Percentiles rank a stretch among this genome's conserved stretches.
These are phyloP conservation scores for Antrodiella citrinella DNA, from an alignment of 768 basidiomycete species.

Conservation along the genomic window DNA sequence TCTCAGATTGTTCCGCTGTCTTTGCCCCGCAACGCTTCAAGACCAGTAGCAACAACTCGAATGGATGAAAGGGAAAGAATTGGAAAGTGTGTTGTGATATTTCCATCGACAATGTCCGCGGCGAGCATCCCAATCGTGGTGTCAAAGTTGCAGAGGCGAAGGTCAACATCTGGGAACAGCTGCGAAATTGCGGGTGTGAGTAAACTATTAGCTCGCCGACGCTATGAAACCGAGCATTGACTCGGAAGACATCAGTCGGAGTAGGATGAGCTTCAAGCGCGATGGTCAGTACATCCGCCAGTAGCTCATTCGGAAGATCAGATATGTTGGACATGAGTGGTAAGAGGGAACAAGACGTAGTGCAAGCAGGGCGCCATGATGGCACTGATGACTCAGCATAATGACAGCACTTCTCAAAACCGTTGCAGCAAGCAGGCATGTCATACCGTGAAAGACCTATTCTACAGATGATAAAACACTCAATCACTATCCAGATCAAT, in stretches of 20 bases:
- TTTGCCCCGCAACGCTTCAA: slow-evolving; percentile 18
- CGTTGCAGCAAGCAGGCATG: too few relatives aligned
- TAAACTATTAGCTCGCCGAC: slow-evolving; percentile 17
- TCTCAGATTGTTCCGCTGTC: neutral
- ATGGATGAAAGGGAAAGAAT: slow-evolving; percentile 19
- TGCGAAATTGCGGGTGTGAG: slow-evolving; percentile 17
- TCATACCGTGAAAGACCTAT: too few relatives aligned
- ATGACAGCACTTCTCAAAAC: too few relatives aligned
- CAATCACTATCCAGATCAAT: neutral
- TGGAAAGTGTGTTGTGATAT: slow-evolving; percentile 2
- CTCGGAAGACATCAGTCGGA: slow-evolving; percentile 14
- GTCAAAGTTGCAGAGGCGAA: slow-evolving; percentile 12
- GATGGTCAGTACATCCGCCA: slow-evolving; percentile 14
- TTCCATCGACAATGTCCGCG: slow-evolving; percentile 21
- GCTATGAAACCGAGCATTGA: slow-evolving; percentile 13
- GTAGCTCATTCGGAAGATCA: slow-evolving; percentile 16
- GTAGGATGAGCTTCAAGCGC: slow-evolving; percentile 9
- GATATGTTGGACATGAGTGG: too few relatives aligned
- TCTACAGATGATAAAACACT: too few relatives aligned
- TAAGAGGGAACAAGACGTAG: too few relatives aligned
- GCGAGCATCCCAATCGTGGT: slow-evolving; percentile 14
- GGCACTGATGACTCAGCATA: too few relatives aligned
- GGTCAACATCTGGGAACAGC: slow-evolving; percentile 17
- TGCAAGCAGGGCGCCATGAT: too few relatives aligned
- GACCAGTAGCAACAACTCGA: slow-evolving; percentile 20